Evolutionary conservation across 257 asterid genomes (phyloP).

Genomic region (Ocimum tenuiflorum): DNA sequence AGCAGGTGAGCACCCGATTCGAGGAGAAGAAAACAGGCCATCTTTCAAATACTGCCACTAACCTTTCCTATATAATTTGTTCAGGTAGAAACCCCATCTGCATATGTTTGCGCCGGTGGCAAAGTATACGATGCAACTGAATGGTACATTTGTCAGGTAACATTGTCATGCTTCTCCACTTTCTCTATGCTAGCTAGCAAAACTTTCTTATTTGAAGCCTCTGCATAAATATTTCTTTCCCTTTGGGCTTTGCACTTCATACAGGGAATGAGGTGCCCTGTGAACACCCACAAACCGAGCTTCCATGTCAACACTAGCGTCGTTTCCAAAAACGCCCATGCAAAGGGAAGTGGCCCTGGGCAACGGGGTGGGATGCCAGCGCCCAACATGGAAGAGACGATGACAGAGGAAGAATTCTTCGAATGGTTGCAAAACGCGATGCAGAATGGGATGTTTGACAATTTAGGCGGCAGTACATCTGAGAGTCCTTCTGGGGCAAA

Average conservation of each 20-base stretch:
- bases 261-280: constrained; percentile 90
- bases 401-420: constrained; percentile 81
- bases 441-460: constrained; percentile 64
- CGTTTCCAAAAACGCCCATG: constrained; percentile 42
- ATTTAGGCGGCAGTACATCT: constrained; percentile 31
- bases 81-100: constrained; percentile 78
- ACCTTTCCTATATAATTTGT: constrained; percentile 9
- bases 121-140: constrained; percentile 78
- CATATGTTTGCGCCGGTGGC: constrained; percentile 84
- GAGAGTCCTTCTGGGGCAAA: constrained; percentile 40
- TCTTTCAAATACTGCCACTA: constrained; percentile 2
- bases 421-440: constrained; percentile 82
- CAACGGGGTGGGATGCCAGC: constrained; percentile 52
- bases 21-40: neutral
- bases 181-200: neutral
- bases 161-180: neutral
- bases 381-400: constrained; percentile 57
- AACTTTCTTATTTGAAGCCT: neutral
- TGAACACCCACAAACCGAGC: constrained; percentile 78
- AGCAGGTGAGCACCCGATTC: constrained; percentile 44
- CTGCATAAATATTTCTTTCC: neutral
- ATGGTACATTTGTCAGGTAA: constrained; percentile 97
- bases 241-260: neutral
- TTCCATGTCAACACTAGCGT: constrained; percentile 79
- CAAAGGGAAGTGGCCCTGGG: constrained; percentile 50